Conservation (phyloP, 805 yeast genomes). For the Suhomyces kilbournensis region DNA sequence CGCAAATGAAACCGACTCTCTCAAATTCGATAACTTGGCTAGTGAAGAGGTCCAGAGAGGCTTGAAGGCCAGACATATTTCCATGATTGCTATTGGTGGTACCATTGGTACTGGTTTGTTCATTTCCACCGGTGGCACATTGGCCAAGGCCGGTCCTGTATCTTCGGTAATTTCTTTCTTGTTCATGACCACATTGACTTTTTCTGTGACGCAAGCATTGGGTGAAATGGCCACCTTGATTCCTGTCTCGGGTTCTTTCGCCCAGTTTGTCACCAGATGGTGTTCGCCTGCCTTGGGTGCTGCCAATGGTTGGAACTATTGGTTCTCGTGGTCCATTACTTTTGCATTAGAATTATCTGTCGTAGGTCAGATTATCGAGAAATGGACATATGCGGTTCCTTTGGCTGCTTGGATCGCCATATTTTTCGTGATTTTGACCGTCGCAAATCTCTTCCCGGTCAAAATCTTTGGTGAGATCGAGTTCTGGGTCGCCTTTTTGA, state of each 20-base stretch:
- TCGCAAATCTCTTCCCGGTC: slow-evolving; percentile 63
- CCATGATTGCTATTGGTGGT: slow-evolving; percentile 79
- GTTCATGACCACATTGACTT: slow-evolving; percentile 65
- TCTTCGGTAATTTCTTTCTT: slow-evolving; percentile 60
- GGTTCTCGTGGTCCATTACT: slow-evolving; percentile 78
- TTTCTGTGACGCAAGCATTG: slow-evolving; percentile 63
- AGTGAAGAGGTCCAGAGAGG: slow-evolving; percentile 49
- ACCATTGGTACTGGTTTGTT: slow-evolving; percentile 78
- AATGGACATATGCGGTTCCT: slow-evolving; percentile 70
- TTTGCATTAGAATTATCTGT: slow-evolving; percentile 72
- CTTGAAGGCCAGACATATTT: slow-evolving; percentile 63
- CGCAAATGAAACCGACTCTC: slow-evolving; percentile 15
- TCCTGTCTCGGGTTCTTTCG: slow-evolving; percentile 66
- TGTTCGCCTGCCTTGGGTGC: slow-evolving; percentile 70
- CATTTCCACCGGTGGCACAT: slow-evolving; percentile 58
- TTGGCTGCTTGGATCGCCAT: slow-evolving; percentile 70
- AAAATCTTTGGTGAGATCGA: slow-evolving; percentile 71
- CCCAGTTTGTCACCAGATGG: slow-evolving; percentile 67
- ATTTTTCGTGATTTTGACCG: slow-evolving; percentile 55
- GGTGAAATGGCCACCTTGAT: slow-evolving; percentile 83
- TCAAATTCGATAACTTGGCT: slow-evolving; percentile 3
- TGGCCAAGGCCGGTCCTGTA: slow-evolving; percentile 65
- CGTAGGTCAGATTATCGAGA: slow-evolving; percentile 61
- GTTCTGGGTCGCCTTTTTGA: slow-evolving; percentile 68
- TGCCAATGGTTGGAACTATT: slow-evolving; percentile 69